Percentiles rank a stretch among this genome's conserved stretches.
phyloP scores from a whole-genome alignment of 2,329 filamentous ascomycete genomes.

The Penicillium vulpinum region DNA sequence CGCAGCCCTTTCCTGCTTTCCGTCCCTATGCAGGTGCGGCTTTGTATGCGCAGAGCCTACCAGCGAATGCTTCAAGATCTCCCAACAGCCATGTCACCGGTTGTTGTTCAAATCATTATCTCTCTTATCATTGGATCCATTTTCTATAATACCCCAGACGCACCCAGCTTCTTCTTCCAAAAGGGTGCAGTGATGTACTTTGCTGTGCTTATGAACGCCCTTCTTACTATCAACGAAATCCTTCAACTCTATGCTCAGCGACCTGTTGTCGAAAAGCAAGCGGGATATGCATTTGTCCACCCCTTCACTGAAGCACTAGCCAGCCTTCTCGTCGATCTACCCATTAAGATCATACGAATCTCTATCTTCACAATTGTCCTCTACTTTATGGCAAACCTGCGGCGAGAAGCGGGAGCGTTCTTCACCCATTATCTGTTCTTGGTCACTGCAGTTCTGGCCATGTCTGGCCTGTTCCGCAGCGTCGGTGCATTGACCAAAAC shows the following conservation, averaged over 20 bases:
- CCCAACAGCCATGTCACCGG: conserved; percentile 65
- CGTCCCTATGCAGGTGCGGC: conserved; percentile 67
- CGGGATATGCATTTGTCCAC: conserved; percentile 33
- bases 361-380: conserved; percentile 75
- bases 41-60: conserved; percentile 80
- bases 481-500: conserved; percentile 47
- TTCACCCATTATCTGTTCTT: conserved; percentile 70
- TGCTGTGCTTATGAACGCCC: conserved; percentile 80
- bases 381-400: conserved; percentile 84
- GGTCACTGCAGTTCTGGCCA: conserved; percentile 37
- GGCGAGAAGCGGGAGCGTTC: conserved; percentile 70
- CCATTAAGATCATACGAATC: conserved; percentile 73
- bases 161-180: conserved; percentile 69
- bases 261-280: conserved; percentile 32
- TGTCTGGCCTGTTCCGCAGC: conserved; percentile 57
- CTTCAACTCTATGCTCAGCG: conserved; percentile 44
- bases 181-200: conserved; percentile 81
- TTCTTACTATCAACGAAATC: conserved; percentile 50
- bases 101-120: conserved; percentile 67
- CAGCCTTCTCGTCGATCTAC: conserved; percentile 47
- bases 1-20: conserved; percentile 71
- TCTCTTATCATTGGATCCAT: conserved; percentile 75
- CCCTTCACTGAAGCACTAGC: conserved; percentile 22
- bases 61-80: conserved; percentile 72
- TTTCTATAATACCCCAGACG: conserved; percentile 70